Percentiles rank a stretch among this genome's conserved stretches.
These are phyloP conservation scores for Henckelia pumila DNA, from an alignment of 257 asterid genomes.

Conservation along the genomic window DNA sequence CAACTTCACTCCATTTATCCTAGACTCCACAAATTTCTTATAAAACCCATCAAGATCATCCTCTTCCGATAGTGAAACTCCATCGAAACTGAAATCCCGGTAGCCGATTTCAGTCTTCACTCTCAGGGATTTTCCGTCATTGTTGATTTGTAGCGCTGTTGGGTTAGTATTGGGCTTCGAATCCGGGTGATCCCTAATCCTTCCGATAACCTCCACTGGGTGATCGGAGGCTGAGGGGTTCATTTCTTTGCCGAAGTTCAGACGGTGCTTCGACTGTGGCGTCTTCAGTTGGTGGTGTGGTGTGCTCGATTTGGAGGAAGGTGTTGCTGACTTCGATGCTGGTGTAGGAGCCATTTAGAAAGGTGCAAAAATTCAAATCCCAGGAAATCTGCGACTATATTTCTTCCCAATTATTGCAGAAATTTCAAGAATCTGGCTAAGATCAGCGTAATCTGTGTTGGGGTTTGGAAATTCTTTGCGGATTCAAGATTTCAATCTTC, in stretches of 20 bases:
- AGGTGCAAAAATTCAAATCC: background rate
- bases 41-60: conserved; percentile 77
- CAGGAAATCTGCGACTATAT: background rate
- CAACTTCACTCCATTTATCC: conserved; percentile 72
- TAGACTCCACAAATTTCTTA: conserved; percentile 62
- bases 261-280: conserved; percentile 64
- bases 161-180: conserved; percentile 29
- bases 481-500: background rate
- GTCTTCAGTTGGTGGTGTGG: conserved; percentile 43
- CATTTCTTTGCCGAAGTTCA: conserved; percentile 45
- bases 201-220: conserved; percentile 85
- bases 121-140: conserved; percentile 56
- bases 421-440: conserved; percentile 16
- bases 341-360: conserved; percentile 58
- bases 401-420: background rate
- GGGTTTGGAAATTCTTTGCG: background rate
- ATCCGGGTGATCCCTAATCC: conserved; percentile 77
- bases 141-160: conserved; percentile 49
- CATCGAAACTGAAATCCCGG: conserved; percentile 79
- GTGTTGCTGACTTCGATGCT: conserved; percentile 49
- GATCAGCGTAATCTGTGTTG: background rate
- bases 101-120: conserved; percentile 74
- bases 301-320: conserved; percentile 34
- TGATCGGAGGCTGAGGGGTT: conserved; percentile 57
- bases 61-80: conserved; percentile 74